phyloP scores from a whole-genome alignment of 371 early-diverging fungal species.

The Mortierella polycephala region DNA sequence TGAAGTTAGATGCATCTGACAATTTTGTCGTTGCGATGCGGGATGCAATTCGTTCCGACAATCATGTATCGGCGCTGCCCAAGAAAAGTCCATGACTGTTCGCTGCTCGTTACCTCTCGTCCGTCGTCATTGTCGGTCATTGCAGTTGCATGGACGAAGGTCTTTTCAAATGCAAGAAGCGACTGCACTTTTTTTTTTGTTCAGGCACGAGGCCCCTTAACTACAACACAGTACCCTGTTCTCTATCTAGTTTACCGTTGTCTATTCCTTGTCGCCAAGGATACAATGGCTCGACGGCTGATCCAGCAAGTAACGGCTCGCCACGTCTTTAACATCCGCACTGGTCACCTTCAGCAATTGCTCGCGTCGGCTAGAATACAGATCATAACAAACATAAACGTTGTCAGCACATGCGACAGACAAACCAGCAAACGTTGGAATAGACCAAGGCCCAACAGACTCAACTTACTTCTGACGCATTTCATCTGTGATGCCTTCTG shows the following conservation, averaged over 20 bases:
- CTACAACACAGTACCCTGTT: too few relatives aligned
- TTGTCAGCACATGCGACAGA: constrained; percentile 5
- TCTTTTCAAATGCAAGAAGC: too few relatives aligned
- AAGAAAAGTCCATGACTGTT: too few relatives aligned
- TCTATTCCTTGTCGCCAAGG: constrained; percentile 43
- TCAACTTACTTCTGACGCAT: constrained; percentile 80
- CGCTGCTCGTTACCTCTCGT: too few relatives aligned
- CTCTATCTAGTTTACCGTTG: neutral
- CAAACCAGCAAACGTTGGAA: constrained; percentile 8
- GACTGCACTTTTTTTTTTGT: too few relatives aligned
- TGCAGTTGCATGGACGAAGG: too few relatives aligned
- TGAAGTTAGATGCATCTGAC: too few relatives aligned
- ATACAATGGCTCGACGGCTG: constrained; percentile 48
- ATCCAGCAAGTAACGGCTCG: constrained; percentile 70
- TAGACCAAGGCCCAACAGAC: neutral
- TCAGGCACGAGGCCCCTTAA: too few relatives aligned
- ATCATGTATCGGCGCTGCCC: too few relatives aligned
- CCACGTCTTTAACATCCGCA: constrained; percentile 77
- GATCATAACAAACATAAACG: constrained; percentile 11
- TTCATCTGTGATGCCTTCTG: constrained; percentile 82
- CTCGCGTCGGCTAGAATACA: constrained; percentile 74
- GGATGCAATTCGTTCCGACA: too few relatives aligned
- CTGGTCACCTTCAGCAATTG: constrained; percentile 75
- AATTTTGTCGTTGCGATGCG: too few relatives aligned
- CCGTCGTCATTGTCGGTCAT: too few relatives aligned